A percentile compares a stretch with the other conserved stretches of the same genome.
Evolutionary conservation across 768 basidiomycete genomes (phyloP).

Genomic region (Leucocoprinus birnbaumii): DNA sequence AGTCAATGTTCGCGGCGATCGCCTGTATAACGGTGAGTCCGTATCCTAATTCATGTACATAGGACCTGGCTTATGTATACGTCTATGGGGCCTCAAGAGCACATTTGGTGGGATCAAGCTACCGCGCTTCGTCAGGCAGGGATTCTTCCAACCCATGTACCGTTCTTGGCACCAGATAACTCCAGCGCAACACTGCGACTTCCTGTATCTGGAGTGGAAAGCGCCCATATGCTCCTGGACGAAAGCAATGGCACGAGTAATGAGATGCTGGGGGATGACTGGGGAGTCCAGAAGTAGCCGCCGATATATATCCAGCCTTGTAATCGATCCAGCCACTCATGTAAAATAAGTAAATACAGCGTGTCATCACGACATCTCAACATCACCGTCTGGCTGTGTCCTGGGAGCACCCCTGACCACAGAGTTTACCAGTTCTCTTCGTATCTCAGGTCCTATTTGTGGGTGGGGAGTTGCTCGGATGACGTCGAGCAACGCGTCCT

Average conservation of each 20-base stretch:
- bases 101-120: constrained; percentile 45
- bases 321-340: neutral
- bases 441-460: constrained; percentile 86
- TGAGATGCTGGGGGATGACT: constrained; percentile 32
- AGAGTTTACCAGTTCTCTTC: constrained; percentile 85
- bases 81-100: constrained; percentile 34
- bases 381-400: constrained; percentile 59
- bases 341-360: neutral
- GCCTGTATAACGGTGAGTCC: constrained; percentile 15
- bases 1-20: constrained; percentile 39
- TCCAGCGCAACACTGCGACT: constrained; percentile 23
- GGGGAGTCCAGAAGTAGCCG: constrained; percentile 22
- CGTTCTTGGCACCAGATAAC: constrained; percentile 22
- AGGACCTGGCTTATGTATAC: constrained; percentile 21
- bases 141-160: constrained; percentile 30
- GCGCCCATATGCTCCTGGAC: constrained; percentile 32
- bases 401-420: constrained; percentile 83
- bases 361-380: constrained; percentile 51
- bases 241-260: constrained; percentile 35
- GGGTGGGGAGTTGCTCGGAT: constrained; percentile 82
- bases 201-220: constrained; percentile 34
- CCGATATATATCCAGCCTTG: too few species aligned
- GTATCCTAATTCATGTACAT: neutral
- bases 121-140: constrained; percentile 35
- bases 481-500: constrained; percentile 94